Base-by-base conservation (phyloP, 2,329 filamentous ascomycete genomes). In the Exophiala aquamarina region DNA sequence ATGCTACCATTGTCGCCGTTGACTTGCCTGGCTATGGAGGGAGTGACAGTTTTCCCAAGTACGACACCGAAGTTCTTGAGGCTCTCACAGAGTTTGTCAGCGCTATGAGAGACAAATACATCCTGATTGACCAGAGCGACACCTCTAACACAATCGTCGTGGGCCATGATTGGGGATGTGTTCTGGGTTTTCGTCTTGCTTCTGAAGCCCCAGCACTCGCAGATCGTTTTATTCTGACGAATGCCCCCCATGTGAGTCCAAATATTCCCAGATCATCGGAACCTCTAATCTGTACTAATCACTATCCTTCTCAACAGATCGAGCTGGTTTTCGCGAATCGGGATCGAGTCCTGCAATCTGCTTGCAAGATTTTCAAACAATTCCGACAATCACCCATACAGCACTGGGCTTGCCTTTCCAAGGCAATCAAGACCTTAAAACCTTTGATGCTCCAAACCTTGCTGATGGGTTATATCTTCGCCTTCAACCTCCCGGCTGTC, bases 1-100 rank as follows among this genome's bases (percentile, higher is more conserved):
- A 67, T 5, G 69, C 73, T 15, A 71, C 70, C 15, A 55, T 81
- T 5, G 70, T 82, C 23, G 78, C 77, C 0, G 66, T 81, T 31
- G 79, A 82, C 57, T 60, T 83, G 5, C 79, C 79, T 14, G 79
- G 79, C 2, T 82, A 76, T 52, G 79, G 79, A 28, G 79, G 79
- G 8, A 80, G 73, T 46, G 77, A 81, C 52, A 68, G 69, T 40
- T 61, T 82, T 46, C 60, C 68, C 1, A 59, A 65, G 37, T 82
- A 81, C 55, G 67, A 69, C 2, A 71, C 76, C 10, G 65, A 72
- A 32, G 67, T 82, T 7, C 63, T 82, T 36, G 78, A 82, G 56
- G 66, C 70, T 6, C 58, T 83, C 46, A 68, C 73, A 0, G 75
- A 77, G 45, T 78, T 79, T 51, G 71, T 82, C 26, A 57, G 79